Percentiles rank a stretch among this genome's conserved stretches.
These are phyloP conservation scores for Ceratocystis papillata DNA, from an alignment of 2,329 filamentous ascomycete species.

Conservation along the genomic window DNA sequence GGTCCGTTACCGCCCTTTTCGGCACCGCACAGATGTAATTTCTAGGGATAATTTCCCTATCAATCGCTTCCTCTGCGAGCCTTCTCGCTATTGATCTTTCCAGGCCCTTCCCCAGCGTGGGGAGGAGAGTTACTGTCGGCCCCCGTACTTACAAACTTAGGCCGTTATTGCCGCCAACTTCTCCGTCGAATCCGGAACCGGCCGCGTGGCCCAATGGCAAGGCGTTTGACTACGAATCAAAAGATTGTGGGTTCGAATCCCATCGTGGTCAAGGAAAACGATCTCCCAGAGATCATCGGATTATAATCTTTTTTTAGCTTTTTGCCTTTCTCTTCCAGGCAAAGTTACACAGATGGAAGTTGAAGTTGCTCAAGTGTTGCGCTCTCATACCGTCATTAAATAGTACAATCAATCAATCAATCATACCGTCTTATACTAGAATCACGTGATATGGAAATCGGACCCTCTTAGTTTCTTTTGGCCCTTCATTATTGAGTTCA, in stretches of 20 bases:
- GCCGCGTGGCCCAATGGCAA: conserved; percentile 20
- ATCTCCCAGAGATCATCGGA: neutral
- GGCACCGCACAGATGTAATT: too few relatives aligned
- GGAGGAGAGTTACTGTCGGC: too few relatives aligned
- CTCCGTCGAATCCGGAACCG: conserved; percentile 6
- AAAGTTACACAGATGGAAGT: neutral
- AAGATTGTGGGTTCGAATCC: conserved; percentile 18
- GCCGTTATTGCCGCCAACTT: neutral
- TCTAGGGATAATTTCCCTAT: too few relatives aligned
- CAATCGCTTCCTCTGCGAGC: too few relatives aligned
- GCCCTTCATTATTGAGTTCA: neutral
- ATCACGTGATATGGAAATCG: neutral
- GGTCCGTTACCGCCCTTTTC: too few relatives aligned
- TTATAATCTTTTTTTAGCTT: neutral
- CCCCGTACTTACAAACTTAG: neutral
- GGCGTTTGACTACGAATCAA: conserved; percentile 21
- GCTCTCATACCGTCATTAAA: too few relatives aligned
- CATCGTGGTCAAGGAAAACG: conserved; percentile 13
- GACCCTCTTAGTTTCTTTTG: neutral
- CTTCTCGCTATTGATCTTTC: too few relatives aligned
- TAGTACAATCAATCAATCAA: too few relatives aligned
- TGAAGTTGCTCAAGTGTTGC: too few relatives aligned
- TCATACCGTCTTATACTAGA: neutral
- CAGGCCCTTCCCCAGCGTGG: too few relatives aligned
- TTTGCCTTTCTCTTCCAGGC: neutral